Evolutionary conservation across 148 eudicot species (phyloP), one percentile per base, ranked within the genome.

Genomic region (Camellia granthamiana): DNA sequence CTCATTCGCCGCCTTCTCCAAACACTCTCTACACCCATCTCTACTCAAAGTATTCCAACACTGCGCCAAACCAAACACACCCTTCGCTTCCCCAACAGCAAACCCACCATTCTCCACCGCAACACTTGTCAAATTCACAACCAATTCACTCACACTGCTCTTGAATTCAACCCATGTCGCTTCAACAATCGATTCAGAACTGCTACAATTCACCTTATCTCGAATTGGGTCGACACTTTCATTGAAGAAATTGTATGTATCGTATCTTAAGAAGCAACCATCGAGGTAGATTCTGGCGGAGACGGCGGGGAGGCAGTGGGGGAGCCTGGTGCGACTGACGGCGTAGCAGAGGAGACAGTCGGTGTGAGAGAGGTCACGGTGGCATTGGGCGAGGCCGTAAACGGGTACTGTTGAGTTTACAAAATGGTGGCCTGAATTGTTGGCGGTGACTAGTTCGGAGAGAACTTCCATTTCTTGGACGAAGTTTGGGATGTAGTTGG

Each of bases 331-430:
- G 0, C 90, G 86, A 70, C 82, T 75, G 55, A 79, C 90, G 43
- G 92, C 90, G 59, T 78, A 89, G 83, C 92, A 89, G 77, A 84
- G 78, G 71, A 87, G 84, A 72, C 92, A 89, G 18, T 89, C 90
- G 12, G 84, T 65, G 61, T 61, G 83, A 0, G 86, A 44, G 3
- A 89, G 79, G 42, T 89, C 92, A 4, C 73, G 38, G 69, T 81
- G 70, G 71, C 92, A 89, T 21, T 89, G 90, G 14, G 86, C 86
- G 7, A 89, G 66, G 23, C 74, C 83, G 76, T 77, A 86, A 7
- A 88, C 73, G 14, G 80, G 78, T 21, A 70, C 19, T 3, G 72
- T 44, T 0, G 81, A 43, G 60, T 88, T 81, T 9, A 80, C 56
- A 4, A 56, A 19, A 73, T 74, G n/a, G 61, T 67, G 23, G 2